Conservation (phyloP, 768 basidiomycete genomes). For the Panaeolus papilionaceus region DNA sequence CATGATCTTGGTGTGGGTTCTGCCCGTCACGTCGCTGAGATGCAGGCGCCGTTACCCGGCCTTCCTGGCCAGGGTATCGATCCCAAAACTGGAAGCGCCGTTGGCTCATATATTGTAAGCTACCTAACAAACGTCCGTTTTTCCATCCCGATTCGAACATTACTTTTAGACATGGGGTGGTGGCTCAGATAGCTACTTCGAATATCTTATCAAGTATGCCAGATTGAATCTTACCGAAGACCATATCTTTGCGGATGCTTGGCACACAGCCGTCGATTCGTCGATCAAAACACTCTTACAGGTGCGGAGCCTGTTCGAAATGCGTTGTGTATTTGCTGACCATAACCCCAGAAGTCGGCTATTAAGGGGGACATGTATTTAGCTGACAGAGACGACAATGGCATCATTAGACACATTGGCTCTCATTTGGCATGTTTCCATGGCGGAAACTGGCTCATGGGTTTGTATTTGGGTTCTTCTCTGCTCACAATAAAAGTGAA, state of each 20-base stretch:
- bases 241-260: slow-evolving; percentile 60
- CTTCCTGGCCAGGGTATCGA: slow-evolving; percentile 63
- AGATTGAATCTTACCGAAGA: slow-evolving; percentile 68
- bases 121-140: too few species aligned
- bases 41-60: slow-evolving; percentile 42
- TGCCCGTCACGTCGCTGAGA: slow-evolving; percentile 52
- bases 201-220: slow-evolving; percentile 73
- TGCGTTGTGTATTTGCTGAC: neutral
- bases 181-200: slow-evolving; percentile 75
- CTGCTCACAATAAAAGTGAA: neutral
- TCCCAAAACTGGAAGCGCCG: slow-evolving; percentile 49
- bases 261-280: slow-evolving; percentile 70
- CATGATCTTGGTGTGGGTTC: slow-evolving; percentile 53
- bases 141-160: neutral
- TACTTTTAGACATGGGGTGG: slow-evolving; percentile 59
- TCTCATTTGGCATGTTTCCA: slow-evolving; percentile 77
- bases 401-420: slow-evolving; percentile 58
- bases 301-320: slow-evolving; percentile 42
- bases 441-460: slow-evolving; percentile 77
- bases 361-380: slow-evolving; percentile 63
- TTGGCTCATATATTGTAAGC: slow-evolving; percentile 57
- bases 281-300: slow-evolving; percentile 62
- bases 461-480: slow-evolving; percentile 32
- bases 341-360: slow-evolving; percentile 53
- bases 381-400: slow-evolving; percentile 59